Conservation (phyloP, 371 early-diverging fungal species). For the Lichtheimia hyalospora region DNA sequence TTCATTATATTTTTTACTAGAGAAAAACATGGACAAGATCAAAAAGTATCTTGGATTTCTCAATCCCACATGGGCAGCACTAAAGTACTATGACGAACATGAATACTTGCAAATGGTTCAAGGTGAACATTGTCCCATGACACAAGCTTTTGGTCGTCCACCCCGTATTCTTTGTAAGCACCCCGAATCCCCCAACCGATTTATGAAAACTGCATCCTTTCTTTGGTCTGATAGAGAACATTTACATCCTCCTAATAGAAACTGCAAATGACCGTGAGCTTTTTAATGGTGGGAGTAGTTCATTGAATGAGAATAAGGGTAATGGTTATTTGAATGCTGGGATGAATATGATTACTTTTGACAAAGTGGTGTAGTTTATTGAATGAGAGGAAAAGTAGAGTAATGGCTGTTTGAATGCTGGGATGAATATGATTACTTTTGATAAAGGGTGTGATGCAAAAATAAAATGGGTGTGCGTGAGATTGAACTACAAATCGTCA, state of each 20-base stretch:
- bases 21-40: constrained; percentile 12
- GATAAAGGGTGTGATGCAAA: too few species aligned
- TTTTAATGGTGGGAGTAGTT: too few species aligned
- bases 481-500: constrained; percentile 33
- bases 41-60: constrained; percentile 25
- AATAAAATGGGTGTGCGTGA: background rate
- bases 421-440: too few species aligned
- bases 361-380: background rate
- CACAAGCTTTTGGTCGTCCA: constrained; percentile 18
- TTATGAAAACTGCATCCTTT: background rate
- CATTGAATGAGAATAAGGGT: background rate
- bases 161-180: constrained; percentile 11
- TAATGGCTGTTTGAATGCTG: too few species aligned
- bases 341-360: too few species aligned
- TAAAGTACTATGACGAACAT: constrained; percentile 30
- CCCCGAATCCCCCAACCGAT: background rate
- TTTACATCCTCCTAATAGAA: background rate
- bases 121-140: constrained; percentile 13
- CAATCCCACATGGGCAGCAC: constrained; percentile 30
- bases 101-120: constrained; percentile 29
- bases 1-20: too few species aligned
- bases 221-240: background rate
- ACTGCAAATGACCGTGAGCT: background rate
- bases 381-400: background rate
- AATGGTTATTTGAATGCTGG: too few species aligned